Evolutionary conservation across 352 stramenopile species (phyloP), one percentile per base, ranked within the genome.

Genomic region (Phytophthora fragariae): DNA sequence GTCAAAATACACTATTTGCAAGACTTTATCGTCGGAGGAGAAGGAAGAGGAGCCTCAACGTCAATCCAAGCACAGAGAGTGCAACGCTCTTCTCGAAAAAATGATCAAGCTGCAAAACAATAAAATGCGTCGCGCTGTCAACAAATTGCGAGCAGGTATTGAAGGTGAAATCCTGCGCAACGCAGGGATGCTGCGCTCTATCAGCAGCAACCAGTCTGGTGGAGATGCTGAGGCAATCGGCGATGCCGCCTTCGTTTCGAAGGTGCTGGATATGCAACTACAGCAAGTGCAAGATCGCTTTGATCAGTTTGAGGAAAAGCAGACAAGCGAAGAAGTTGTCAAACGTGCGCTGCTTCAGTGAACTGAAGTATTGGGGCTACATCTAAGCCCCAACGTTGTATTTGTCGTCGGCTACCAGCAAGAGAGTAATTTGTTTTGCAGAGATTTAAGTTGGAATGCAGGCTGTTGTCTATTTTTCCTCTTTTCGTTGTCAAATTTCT

Each of bases 31-130:
- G 8, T 12, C 33, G 8, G n/a, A 1, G 2, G 62, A 33, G 41
- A 62, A 50, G 14, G 0, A 1, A 4, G 58, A 24, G 33, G 12
- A 11, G 1, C 6, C 55, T 27, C 71, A 33, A 31, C 3, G n/a
- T 37, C 33, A 53, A 8, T 14, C 57, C 35, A 78, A 78, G 49
- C 66, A 78, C 47, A 66, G 66, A 17, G 71, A 78, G 2, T 78
- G 71, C 50, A 68, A 67, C 8, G 55, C 65, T 60, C 62, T 78
- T 11, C 49, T 78, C 1, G 71, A 75, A 54, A 72, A 57, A 3
- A 75, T 78, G 71, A 71, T 78, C 59, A 35, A 75, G 61, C 53
- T 75, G 24, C 71, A 75, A 31, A 68, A 68, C 41, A 75, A 64
- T 31, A 70, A 61, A 54, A 53, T 66, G 19, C 66, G 52, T 37